These are phyloP conservation scores for Curvularia eragrostidis DNA, from an alignment of 2,329 filamentous ascomycete species.

Conservation along the genomic window DNA sequence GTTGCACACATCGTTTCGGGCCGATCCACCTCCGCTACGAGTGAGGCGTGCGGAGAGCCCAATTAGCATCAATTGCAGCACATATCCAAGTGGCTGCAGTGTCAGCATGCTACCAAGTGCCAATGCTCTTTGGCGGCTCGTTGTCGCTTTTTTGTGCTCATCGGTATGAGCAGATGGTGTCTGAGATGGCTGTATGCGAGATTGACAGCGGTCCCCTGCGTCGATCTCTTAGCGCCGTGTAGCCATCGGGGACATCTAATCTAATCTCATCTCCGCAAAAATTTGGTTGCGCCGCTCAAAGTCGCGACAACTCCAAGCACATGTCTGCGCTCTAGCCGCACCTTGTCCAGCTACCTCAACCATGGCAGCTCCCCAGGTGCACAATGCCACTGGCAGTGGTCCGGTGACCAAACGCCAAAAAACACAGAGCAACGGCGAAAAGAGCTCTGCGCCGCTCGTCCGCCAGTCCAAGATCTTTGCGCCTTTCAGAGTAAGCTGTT, in stretches of 20 bases:
- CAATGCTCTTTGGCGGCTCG: neutral
- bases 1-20: slow-evolving; percentile 14
- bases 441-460: slow-evolving; percentile 51
- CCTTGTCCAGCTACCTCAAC: slow-evolving; percentile 5
- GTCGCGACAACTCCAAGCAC: slow-evolving; percentile 17
- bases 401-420: slow-evolving; percentile 72
- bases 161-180: neutral
- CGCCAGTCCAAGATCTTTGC: slow-evolving; percentile 81
- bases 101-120: neutral
- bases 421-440: slow-evolving; percentile 42
- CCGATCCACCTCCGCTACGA: neutral
- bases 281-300: slow-evolving; percentile 16
- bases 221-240: slow-evolving; percentile 31
- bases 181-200: neutral
- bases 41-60: neutral
- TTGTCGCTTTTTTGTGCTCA: neutral
- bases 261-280: slow-evolving; percentile 35
- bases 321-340: slow-evolving; percentile 7
- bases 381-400: slow-evolving; percentile 41
- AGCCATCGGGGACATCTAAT: slow-evolving; percentile 24
- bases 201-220: slow-evolving; percentile 21
- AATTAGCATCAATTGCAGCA: neutral
- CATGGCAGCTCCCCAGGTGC: slow-evolving; percentile 62
- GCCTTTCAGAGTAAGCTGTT: slow-evolving; percentile 77
- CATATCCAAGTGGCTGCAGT: neutral